Percentiles rank a stretch among this genome's conserved stretches.
Evolutionary conservation across 805 yeast genomes (phyloP).

Genomic region (Kodamaea kaohsiungensis): DNA sequence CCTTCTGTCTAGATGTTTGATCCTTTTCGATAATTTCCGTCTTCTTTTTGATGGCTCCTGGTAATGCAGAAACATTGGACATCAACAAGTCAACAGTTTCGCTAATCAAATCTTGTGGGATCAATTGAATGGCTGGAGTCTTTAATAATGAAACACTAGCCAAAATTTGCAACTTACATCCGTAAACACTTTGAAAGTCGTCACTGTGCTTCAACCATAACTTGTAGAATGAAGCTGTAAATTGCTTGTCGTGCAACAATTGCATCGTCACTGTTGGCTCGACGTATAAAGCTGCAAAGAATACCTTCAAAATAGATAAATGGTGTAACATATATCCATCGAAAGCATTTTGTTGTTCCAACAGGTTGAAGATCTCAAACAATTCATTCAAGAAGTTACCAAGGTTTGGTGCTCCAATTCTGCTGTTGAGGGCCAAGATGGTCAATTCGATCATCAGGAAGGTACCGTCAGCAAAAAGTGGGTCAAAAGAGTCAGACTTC

Average conservation of each 20-base stretch:
- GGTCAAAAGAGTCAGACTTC: slow-evolving; percentile 36
- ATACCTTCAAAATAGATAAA: slow-evolving; percentile 43
- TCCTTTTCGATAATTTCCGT: slow-evolving; percentile 45
- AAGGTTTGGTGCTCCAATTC: slow-evolving; percentile 32
- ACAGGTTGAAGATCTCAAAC: slow-evolving; percentile 32
- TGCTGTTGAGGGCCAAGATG: slow-evolving; percentile 20
- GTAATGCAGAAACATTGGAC: slow-evolving; percentile 44
- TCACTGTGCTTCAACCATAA: slow-evolving; percentile 51
- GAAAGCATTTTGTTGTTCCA: slow-evolving; percentile 40
- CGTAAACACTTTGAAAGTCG: slow-evolving; percentile 54
- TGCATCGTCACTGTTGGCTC: slow-evolving; percentile 39
- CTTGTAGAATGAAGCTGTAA: slow-evolving; percentile 40
- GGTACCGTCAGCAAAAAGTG: slow-evolving; percentile 40
- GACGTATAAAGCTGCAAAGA: slow-evolving; percentile 41
- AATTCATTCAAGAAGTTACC: slow-evolving; percentile 32
- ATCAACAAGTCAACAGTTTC: slow-evolving; percentile 43
- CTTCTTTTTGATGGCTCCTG: slow-evolving; percentile 50
- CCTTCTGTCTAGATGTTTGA: slow-evolving; percentile 29
- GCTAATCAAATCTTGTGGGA: slow-evolving; percentile 36
- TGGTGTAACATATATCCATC: slow-evolving; percentile 47
- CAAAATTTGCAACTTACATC: slow-evolving; percentile 53
- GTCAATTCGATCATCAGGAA: slow-evolving; percentile 34
- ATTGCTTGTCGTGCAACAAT: slow-evolving; percentile 37
- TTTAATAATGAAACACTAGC: slow-evolving; percentile 44
- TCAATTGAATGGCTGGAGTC: slow-evolving; percentile 26